A percentile compares a stretch with the other conserved stretches of the same genome.
Evolutionary conservation across 352 stramenopile genomes (phyloP).

Genomic region (Pythium sp.): DNA sequence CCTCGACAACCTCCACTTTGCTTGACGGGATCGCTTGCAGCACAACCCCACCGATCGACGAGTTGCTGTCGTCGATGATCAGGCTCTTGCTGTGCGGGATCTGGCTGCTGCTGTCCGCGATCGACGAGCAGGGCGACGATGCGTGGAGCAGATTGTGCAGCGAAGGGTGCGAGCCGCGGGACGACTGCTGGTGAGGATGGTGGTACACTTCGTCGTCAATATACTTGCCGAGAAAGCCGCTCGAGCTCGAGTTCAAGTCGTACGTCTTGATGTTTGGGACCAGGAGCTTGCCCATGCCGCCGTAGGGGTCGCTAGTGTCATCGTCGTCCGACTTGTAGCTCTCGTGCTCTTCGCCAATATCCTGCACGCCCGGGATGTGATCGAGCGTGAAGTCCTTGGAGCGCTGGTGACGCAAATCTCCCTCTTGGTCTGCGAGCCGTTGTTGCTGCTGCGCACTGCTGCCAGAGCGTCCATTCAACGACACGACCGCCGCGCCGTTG

Average conservation of each 20-base stretch:
- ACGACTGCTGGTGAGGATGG: background rate
- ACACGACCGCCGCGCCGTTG: constrained; percentile 4
- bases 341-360: constrained; percentile 7
- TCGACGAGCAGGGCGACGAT: constrained; percentile 20
- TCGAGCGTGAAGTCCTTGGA: constrained; percentile 7
- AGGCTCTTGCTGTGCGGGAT: constrained; percentile 50
- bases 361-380: constrained; percentile 9
- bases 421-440: background rate
- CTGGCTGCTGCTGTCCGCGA: background rate
- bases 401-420: background rate
- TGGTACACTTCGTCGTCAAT: constrained; percentile 31
- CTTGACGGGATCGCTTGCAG: constrained; percentile 47
- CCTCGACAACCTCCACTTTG: constrained; percentile 47
- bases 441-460: constrained; percentile 2
- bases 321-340: constrained; percentile 22
- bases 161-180: constrained; percentile 6
- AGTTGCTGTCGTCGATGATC: constrained; percentile 37
- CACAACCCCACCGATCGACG: constrained; percentile 18
- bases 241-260: constrained; percentile 30
- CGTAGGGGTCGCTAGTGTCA: constrained; percentile 9
- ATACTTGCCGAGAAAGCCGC: constrained; percentile 29
- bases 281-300: constrained; percentile 19
- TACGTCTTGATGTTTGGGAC: constrained; percentile 40
- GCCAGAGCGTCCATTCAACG: background rate
- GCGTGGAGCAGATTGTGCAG: constrained; percentile 14